Evolutionary conservation across 805 yeast species (phyloP).

Genomic region (Starmerella apis): DNA sequence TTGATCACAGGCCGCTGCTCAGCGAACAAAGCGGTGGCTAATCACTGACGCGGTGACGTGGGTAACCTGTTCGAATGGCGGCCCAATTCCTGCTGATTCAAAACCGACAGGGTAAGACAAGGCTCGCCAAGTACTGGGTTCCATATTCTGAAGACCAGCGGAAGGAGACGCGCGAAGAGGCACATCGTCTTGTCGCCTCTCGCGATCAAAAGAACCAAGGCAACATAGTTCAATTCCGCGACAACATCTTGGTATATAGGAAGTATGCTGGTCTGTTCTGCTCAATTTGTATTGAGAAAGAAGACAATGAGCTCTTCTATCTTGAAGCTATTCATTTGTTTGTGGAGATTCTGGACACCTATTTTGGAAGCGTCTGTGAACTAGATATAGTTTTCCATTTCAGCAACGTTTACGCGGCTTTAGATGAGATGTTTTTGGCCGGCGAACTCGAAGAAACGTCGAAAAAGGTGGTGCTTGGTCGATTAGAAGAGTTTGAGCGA

Average conservation of each 20-base stretch:
- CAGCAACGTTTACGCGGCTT: slow-evolving; percentile 64
- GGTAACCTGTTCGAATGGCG: slow-evolving; percentile 43
- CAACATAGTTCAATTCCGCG: slow-evolving; percentile 64
- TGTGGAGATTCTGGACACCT: slow-evolving; percentile 78
- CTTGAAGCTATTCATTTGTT: slow-evolving; percentile 77
- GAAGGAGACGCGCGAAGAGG: slow-evolving; percentile 43
- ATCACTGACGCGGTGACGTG: neutral
- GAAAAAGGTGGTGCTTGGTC: slow-evolving; percentile 51
- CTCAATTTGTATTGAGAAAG: slow-evolving; percentile 67
- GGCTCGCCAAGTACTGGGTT: slow-evolving; percentile 71
- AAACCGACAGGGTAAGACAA: slow-evolving; percentile 87
- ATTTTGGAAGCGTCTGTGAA: slow-evolving; percentile 86
- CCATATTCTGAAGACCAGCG: slow-evolving; percentile 40
- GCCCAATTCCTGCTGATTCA: slow-evolving; percentile 71
- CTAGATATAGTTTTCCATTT: slow-evolving; percentile 87
- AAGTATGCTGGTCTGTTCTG: slow-evolving; percentile 89
- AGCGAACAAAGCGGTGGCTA: neutral
- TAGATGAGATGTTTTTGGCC: slow-evolving; percentile 80
- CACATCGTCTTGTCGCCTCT: slow-evolving; percentile 68
- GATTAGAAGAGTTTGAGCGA: slow-evolving; percentile 56
- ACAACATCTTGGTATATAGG: slow-evolving; percentile 64
- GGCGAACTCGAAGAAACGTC: slow-evolving; percentile 88
- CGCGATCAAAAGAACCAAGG: slow-evolving; percentile 78
- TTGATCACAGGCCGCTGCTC: too few relatives aligned
- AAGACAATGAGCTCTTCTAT: slow-evolving; percentile 72